Evolutionary conservation across 352 stramenopile species (phyloP), one percentile per base, ranked within the genome.

Genomic region (Achlya hypogyna): DNA sequence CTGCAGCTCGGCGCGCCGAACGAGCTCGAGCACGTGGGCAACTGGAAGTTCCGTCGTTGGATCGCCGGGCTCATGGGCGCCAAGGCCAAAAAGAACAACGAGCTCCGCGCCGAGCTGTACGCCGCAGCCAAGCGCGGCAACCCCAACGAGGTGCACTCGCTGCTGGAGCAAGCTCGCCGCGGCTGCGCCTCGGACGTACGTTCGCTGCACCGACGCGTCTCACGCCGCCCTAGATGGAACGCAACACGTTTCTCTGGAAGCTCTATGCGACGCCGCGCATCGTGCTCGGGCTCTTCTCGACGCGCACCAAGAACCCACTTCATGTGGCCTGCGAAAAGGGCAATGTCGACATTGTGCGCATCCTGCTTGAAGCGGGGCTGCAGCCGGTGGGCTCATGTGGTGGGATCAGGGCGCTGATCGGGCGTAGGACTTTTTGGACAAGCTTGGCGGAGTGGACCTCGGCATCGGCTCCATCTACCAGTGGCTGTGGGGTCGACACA

Each of bases 1-100:
- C 90, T 91, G 82, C 70, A 87, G 40, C 68, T 93, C 0, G 84
- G 84, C 16, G 82, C 84, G 16, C 90, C 90, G 63, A 79, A 86
- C 51, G 84, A 93, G 43, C 82, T 82, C 34, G 84, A 93, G 52
- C 84, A 93, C 63, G 90, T 83, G 1, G 84, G 84, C 16, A 79
- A 87, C 45, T 79, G 54, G 54, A 64, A 64, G 47, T 51, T 93
- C 10, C 82, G 84, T 28, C 79, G 81, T 31, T 82, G 88, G 58
- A 74, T 91, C 16, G 71, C 88, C 53, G 77, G 86, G 32, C 65
- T 75, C 0, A 74, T 75, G 2, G 63, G 84, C 20, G 76, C 85
- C 64, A 75, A 87, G 40, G 71, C 54, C 54, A 64, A 64, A n/a
- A 52, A 35, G 1, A 64, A 45, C 54, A 64, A 75, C 9, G 73